Base-by-base conservation (phyloP, 1,284 basidiomycete genomes). In the Exobasidium cylindrosporum region DNA sequence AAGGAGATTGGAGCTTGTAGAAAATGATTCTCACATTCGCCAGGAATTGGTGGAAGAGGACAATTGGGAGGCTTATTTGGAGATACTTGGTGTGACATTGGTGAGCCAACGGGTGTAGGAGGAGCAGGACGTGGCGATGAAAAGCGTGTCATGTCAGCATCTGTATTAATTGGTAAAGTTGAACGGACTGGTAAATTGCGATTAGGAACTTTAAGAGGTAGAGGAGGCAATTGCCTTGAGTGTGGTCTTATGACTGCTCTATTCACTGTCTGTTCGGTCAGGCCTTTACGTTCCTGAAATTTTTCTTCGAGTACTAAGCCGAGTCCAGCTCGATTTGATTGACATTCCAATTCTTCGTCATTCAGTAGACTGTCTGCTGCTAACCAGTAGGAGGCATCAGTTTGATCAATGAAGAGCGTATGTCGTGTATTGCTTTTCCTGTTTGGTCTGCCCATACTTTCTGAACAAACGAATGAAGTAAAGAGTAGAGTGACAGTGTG, bases 381-480 rank as follows among this genome's bases (percentile, higher is more conserved):
- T 24, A 50, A 24, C 47, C 47, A 50, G 26, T 50, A 50, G n/a
- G 47, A 13, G 13, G 47, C 47, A 50, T 50, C 47, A 28, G n/a
- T 28, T 28, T 50, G 47, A 50, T 50, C 26, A 13, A 50, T 50
- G 21, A 50, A 50, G 14, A 50, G 26, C 26, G 47, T 50, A 24
- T 50, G n/a, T 24, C 47, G 47, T 3, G 47, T 24, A 50, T 24
- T 28, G 14, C 47, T 50, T 50, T 26, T 50, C 23, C 17, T 4
- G 43, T 23, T 45, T 17, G 4, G 43, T 45, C 23, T 45, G 3
- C n/a, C n/a, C n/a, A n/a, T n/a, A n/a, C n/a, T n/a, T n/a, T n/a
- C n/a, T n/a, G n/a, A n/a, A n/a, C n/a, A n/a, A n/a, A n/a, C n/a
- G n/a, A n/a, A n/a, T n/a, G n/a, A n/a, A n/a, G n/a, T n/a, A n/a